These are phyloP conservation scores for Cutaneotrichosporon cavernicola DNA, from an alignment of 1,284 basidiomycete genomes.

Conservation along the genomic window DNA sequence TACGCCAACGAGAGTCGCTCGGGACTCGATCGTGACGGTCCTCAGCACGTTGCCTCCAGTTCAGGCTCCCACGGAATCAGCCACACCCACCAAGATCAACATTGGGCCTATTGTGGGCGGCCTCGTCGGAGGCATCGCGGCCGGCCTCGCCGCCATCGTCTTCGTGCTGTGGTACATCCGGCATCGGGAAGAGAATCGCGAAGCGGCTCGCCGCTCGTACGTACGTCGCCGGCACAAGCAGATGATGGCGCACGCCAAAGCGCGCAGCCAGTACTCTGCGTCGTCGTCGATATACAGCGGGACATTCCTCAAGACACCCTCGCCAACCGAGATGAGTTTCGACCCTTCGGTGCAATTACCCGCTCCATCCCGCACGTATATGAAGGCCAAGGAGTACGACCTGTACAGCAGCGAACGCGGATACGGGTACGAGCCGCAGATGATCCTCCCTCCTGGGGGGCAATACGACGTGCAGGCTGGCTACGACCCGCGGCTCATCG, in stretches of 20 bases:
- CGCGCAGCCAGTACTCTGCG: slow-evolving; percentile 6
- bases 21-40: slow-evolving; percentile 22
- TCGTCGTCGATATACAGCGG: slow-evolving; percentile 11
- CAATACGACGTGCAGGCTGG: slow-evolving; percentile 20
- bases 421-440: slow-evolving; percentile 29
- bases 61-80: not conserved
- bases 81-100: not conserved
- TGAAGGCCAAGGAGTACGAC: slow-evolving; percentile 17
- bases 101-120: slow-evolving; percentile 36
- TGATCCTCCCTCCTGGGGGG: slow-evolving; percentile 9
- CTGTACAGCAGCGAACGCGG: slow-evolving; percentile 25
- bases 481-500: slow-evolving; percentile 16
- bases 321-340: slow-evolving; percentile 13
- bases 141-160: slow-evolving; percentile 25
- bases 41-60: slow-evolving; percentile 10
- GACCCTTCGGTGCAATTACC: slow-evolving; percentile 16
- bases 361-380: slow-evolving; percentile 4
- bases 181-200: slow-evolving; percentile 25
- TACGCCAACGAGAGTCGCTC: slow-evolving; percentile 7
- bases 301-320: slow-evolving; percentile 6
- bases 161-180: slow-evolving; percentile 25
- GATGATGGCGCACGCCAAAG: slow-evolving; percentile 3
- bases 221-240: slow-evolving; percentile 12
- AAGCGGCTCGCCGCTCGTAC: slow-evolving; percentile 17
- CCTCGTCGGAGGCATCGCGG: slow-evolving; percentile 34